Percentiles rank a stretch among this genome's conserved stretches.
Conservation (phyloP, 495 filamentous ascomycete species). For the Wilcoxina mikolae region DNA sequence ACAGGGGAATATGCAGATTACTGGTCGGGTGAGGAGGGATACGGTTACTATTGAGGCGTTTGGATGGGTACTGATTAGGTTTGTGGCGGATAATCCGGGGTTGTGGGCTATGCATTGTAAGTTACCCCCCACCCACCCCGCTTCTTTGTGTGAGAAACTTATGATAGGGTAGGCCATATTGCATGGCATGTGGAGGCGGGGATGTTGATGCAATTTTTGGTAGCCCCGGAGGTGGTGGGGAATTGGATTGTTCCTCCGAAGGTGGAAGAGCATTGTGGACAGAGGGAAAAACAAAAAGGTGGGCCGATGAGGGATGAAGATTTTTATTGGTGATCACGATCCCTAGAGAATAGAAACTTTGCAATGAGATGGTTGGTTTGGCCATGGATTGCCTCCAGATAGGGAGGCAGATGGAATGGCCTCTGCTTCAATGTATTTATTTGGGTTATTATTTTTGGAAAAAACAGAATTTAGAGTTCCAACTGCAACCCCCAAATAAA, state of each 20-base stretch:
- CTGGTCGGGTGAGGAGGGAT: conserved; percentile 27
- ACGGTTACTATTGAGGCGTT: conserved; percentile 32
- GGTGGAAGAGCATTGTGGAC: conserved; percentile 32
- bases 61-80: conserved; percentile 34
- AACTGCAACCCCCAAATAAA: too few relatives aligned
- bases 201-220: conserved; percentile 45
- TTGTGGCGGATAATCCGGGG: conserved; percentile 37
- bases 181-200: conserved; percentile 46
- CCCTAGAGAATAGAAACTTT: not conserved
- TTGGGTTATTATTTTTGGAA: too few relatives aligned
- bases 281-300: conserved; percentile 34
- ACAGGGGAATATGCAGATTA: conserved; percentile 1
- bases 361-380: not conserved
- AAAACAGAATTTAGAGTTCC: too few relatives aligned
- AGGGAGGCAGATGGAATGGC: too few relatives aligned
- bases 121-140: conserved; percentile 4
- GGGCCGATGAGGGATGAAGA: conserved; percentile 34
- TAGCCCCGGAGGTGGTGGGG: conserved; percentile 33
- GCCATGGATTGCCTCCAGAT: too few relatives aligned
- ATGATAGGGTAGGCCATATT: conserved; percentile 30
- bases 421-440: too few relatives aligned
- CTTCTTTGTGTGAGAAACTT: not conserved
- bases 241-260: conserved; percentile 34
- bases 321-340: conserved; percentile 4
- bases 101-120: conserved; percentile 35